phyloP scores from a whole-genome alignment of 345 rosid species.

The Cardamine occulta region DNA sequence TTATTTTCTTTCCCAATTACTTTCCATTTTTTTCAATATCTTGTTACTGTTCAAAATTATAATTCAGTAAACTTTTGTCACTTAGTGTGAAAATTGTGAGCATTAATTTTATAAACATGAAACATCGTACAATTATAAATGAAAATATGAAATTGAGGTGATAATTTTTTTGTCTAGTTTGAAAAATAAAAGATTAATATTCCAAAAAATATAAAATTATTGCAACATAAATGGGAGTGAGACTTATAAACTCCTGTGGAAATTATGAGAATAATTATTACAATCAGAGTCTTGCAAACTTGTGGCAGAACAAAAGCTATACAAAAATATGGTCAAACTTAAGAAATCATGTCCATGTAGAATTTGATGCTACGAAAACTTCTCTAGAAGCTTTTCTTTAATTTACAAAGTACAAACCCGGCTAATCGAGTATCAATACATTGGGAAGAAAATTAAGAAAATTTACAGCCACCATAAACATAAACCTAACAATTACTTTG shows the following conservation, averaged over 20 bases:
- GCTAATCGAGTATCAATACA: background rate
- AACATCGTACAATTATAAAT: too few species aligned
- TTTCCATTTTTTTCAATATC: background rate
- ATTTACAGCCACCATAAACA: slow-evolving; percentile 27
- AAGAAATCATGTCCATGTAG: background rate
- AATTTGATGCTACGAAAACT: background rate
- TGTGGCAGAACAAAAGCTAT: background rate
- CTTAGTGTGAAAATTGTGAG: too few species aligned
- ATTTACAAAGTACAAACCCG: slow-evolving; percentile 1
- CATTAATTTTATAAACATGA: too few species aligned
- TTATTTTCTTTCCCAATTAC: background rate
- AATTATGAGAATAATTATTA: background rate
- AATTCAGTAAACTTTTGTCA: background rate
- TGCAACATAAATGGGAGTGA: background rate
- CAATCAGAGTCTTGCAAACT: background rate
- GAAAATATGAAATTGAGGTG: too few species aligned
- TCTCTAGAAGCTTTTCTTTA: slow-evolving; percentile 1
- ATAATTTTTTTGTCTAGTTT: background rate
- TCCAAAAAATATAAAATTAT: background rate
- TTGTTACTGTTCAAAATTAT: background rate
- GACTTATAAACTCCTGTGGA: background rate
- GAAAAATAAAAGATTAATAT: background rate
- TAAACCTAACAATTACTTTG: slow-evolving; percentile 19
- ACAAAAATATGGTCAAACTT: background rate
- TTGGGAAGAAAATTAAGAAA: slow-evolving; percentile 8